Evolutionary conservation across 345 rosid genomes (phyloP).

Genomic region (Salix udensis): DNA sequence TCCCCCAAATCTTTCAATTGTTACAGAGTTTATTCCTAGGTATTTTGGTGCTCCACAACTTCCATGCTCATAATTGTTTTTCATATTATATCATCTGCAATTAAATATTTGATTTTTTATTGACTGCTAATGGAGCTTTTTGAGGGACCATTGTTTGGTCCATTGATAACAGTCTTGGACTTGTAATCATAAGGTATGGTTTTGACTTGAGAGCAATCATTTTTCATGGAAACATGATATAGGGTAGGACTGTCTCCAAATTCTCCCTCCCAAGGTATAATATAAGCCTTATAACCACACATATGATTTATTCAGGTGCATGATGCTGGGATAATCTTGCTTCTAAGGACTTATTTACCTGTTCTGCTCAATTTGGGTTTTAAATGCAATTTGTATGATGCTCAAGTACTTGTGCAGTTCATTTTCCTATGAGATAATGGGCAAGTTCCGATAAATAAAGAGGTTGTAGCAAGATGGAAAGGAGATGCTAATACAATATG

Average conservation of each 20-base stretch:
- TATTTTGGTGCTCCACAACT: constrained; percentile 23
- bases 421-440: not conserved
- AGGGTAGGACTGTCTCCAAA: not conserved
- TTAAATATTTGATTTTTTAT: not conserved
- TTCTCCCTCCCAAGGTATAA: not conserved
- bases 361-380: not conserved
- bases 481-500: not conserved
- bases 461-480: not conserved
- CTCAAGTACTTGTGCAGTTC: not conserved
- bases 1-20: constrained; percentile 85
- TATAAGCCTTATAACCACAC: not conserved
- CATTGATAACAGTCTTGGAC: not conserved
- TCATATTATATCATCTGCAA: not conserved
- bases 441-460: not conserved
- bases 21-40: constrained; percentile 94
- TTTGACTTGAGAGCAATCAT: not conserved
- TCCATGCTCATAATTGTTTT: constrained; percentile 6
- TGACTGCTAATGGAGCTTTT: not conserved
- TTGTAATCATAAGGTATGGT: not conserved
- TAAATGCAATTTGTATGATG: not conserved
- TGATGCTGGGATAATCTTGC: not conserved
- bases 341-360: not conserved
- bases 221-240: not conserved
- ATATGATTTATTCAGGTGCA: not conserved
- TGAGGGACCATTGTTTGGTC: not conserved